Conservation (phyloP, 2,329 filamentous ascomycete species). For the Cladosporium colombiae region DNA sequence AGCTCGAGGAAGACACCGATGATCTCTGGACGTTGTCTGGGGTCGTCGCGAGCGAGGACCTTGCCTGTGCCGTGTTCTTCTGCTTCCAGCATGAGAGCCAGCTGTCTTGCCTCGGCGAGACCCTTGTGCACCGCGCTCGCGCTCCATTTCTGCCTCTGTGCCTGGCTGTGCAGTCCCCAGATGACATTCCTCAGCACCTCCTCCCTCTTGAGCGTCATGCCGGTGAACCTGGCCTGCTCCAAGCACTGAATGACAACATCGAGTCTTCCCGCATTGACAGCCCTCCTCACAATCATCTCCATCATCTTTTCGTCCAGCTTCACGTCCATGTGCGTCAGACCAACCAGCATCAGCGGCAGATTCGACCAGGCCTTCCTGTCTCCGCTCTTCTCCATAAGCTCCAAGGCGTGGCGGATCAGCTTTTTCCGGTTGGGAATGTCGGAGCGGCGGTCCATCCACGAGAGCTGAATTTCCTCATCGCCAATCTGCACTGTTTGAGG, state of each 20-base stretch:
- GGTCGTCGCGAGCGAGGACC: slow-evolving; percentile 30
- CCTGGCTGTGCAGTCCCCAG: slow-evolving; percentile 38
- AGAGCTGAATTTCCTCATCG: slow-evolving; percentile 40
- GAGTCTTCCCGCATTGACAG: slow-evolving; percentile 33
- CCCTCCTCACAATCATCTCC: slow-evolving; percentile 39
- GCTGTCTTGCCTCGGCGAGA: slow-evolving; percentile 40
- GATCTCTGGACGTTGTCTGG: slow-evolving; percentile 39
- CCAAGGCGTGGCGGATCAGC: slow-evolving; percentile 34
- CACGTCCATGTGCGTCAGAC: slow-evolving; percentile 31
- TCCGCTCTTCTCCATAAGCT: slow-evolving; percentile 31
- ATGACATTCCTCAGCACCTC: slow-evolving; percentile 39
- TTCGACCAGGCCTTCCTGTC: slow-evolving; percentile 39
- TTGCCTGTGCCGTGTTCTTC: slow-evolving; percentile 40
- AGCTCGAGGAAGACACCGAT: slow-evolving; percentile 48
- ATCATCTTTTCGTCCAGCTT: slow-evolving; percentile 26
- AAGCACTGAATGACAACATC: slow-evolving; percentile 37
- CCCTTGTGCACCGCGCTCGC: slow-evolving; percentile 41
- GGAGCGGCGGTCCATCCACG: slow-evolving; percentile 35
- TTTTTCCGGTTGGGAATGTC: slow-evolving; percentile 35
- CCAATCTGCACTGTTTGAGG: slow-evolving; percentile 46
- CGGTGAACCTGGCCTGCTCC: slow-evolving; percentile 35
- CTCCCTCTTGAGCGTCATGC: slow-evolving; percentile 36
- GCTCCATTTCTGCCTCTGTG: slow-evolving; percentile 39
- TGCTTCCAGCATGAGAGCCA: slow-evolving; percentile 45
- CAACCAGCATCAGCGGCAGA: slow-evolving; percentile 37